A percentile compares a stretch with the other conserved stretches of the same genome.
Conservation (phyloP, 2,329 filamentous ascomycete species). For the Aspergillus sp. region DNA sequence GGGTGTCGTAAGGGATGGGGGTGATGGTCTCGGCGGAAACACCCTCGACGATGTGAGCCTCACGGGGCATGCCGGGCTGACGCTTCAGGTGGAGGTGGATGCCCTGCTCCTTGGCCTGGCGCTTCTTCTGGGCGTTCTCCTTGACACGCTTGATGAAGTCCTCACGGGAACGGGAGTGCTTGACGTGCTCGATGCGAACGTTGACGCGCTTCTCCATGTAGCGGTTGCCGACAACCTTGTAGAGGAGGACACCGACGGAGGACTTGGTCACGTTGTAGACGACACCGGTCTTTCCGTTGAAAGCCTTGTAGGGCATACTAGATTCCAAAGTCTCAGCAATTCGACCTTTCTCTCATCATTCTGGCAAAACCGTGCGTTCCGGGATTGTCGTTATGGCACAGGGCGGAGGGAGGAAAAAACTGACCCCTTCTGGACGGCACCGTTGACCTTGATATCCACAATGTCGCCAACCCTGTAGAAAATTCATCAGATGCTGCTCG, state of each 20-base stretch:
- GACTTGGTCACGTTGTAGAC: conserved; percentile 99
- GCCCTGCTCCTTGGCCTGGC: conserved; percentile 87
- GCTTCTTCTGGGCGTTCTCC: conserved; percentile 89
- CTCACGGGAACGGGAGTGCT: conserved; percentile 89
- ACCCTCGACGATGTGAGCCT: conserved; percentile 77
- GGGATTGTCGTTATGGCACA: not conserved
- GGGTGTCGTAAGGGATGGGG: conserved; percentile 95
- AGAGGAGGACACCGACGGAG: conserved; percentile 96
- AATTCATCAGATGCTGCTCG: conserved; percentile 46
- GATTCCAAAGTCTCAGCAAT: conserved; percentile 25
- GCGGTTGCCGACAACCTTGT: conserved; percentile 99
- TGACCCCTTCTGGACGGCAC: conserved; percentile 97
- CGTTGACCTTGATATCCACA: conserved; percentile 98
- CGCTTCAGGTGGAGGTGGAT: conserved; percentile 90
- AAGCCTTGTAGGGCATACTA: conserved; percentile 98
- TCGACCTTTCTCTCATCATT: conserved; percentile 14
- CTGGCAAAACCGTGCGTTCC: not conserved
- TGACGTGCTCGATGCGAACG: conserved; percentile 96
- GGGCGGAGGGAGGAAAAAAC: conserved; percentile 37
- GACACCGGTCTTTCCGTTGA: conserved; percentile 98
- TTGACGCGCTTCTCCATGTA: conserved; percentile 99
- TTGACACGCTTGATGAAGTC: conserved; percentile 97
- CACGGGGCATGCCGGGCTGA: conserved; percentile 75
- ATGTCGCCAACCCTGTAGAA: conserved; percentile 84
- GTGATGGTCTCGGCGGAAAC: conserved; percentile 88